Evolutionary conservation across 768 basidiomycete species (phyloP).

Genomic region (Russula dissimulans): DNA sequence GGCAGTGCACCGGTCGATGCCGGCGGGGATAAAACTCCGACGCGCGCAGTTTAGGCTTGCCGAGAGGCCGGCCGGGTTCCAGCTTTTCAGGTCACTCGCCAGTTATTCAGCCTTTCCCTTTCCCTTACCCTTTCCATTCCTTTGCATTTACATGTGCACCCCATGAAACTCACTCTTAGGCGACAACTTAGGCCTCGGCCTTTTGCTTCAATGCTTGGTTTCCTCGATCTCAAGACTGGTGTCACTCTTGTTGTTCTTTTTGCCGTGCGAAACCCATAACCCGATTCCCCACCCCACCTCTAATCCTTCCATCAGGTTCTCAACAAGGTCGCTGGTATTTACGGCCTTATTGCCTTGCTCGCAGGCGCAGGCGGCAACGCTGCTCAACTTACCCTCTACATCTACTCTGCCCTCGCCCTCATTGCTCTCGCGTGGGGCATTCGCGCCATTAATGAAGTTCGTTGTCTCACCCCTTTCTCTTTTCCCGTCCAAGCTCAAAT

Average conservation of each 20-base stretch:
- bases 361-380: conserved; percentile 91
- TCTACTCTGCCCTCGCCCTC: conserved; percentile 83
- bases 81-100: too few species aligned
- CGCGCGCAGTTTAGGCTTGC: not conserved
- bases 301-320: conserved; percentile 45
- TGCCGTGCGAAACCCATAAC: conserved; percentile 46
- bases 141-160: conserved; percentile 1
- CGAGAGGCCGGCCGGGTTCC: not conserved
- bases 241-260: conserved; percentile 84
- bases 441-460: conserved; percentile 72
- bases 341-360: conserved; percentile 86
- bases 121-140: not conserved
- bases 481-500: conserved; percentile 6
- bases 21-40: not conserved
- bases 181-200: conserved; percentile 81
- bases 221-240: conserved; percentile 91
- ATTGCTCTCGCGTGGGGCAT: conserved; percentile 81
- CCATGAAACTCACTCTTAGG: conserved; percentile 76
- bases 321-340: conserved; percentile 97
- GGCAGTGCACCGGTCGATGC: not conserved
- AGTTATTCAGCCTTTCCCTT: too few species aligned
- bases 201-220: conserved; percentile 70
- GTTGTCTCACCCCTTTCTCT: conserved; percentile 25
- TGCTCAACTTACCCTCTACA: conserved; percentile 84
- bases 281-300: conserved; percentile 4